Conservation (phyloP, 2,329 filamentous ascomycete species). For the Calonectria leucothoes region DNA sequence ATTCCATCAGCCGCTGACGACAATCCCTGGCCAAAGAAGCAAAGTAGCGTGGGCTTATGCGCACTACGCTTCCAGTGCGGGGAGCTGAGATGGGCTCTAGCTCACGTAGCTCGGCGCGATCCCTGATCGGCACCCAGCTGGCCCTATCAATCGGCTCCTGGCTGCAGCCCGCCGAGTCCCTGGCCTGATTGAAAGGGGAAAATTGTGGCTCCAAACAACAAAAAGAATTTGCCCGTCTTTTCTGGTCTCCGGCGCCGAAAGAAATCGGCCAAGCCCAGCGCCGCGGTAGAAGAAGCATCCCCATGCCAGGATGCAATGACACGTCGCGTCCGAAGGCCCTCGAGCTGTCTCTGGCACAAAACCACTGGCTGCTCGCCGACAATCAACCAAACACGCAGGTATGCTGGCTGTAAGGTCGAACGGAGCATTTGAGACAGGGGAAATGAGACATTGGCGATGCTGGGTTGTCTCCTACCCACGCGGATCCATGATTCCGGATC, state of each 20-base stretch:
- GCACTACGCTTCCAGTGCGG: neutral
- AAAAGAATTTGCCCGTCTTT: neutral
- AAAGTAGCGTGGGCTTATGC: neutral
- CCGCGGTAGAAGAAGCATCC: neutral
- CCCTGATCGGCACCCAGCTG: neutral
- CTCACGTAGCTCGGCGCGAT: neutral
- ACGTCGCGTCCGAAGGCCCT: neutral
- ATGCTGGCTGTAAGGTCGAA: neutral
- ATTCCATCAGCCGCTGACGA: slow-evolving; percentile 7
- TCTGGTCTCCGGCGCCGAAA: neutral
- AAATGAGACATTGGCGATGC: neutral
- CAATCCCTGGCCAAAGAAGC: neutral
- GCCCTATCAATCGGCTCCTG: neutral
- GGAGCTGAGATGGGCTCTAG: neutral
- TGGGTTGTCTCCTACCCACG: neutral
- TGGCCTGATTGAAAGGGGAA: neutral
- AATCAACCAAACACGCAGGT: neutral
- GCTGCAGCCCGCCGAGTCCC: neutral
- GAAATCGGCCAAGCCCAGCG: neutral
- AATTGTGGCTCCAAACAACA: neutral
- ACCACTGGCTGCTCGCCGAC: neutral
- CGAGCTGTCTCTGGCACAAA: neutral
- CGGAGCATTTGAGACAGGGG: neutral
- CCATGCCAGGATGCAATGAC: neutral
- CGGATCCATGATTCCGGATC: neutral